A percentile compares a stretch with the other conserved stretches of the same genome.
Conservation (phyloP, 768 basidiomycete species). For the Lanmaoa rubissima region DNA sequence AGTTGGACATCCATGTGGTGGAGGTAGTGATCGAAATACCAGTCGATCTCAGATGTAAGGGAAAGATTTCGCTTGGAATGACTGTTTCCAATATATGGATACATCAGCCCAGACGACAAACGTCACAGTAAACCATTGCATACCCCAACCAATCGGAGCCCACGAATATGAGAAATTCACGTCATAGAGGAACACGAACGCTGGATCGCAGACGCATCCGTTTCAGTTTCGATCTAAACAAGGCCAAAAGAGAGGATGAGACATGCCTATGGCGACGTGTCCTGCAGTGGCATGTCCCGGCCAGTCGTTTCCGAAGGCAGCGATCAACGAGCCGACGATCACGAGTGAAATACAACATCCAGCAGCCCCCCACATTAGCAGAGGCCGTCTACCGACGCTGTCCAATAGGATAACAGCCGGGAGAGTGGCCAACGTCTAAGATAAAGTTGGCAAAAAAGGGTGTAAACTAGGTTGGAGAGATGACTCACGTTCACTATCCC, state of each 20-base stretch:
- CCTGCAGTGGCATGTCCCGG: conserved; percentile 28
- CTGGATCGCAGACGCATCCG: conserved; percentile 18
- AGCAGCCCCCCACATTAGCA: conserved; percentile 39
- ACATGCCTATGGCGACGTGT: conserved; percentile 29
- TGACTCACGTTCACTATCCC: conserved; percentile 34
- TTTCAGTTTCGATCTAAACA: conserved; percentile 9
- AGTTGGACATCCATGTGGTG: conserved; percentile 41
- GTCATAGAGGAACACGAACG: conserved; percentile 41
- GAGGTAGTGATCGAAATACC: conserved; percentile 43
- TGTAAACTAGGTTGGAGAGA: background rate
- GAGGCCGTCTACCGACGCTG: conserved; percentile 38
- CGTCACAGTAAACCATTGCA: background rate
- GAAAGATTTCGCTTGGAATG: conserved; percentile 41
- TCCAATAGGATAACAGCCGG: conserved; percentile 38
- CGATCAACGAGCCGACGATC: conserved; percentile 30
- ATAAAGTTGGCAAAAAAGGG: background rate
- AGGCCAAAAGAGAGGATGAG: conserved; percentile 7
- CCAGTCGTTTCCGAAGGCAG: conserved; percentile 30
- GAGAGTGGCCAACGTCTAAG: conserved; percentile 34
- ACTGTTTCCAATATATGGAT: conserved; percentile 22
- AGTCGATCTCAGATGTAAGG: conserved; percentile 40
- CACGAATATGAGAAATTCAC: conserved; percentile 36
- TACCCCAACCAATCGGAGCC: conserved; percentile 33
- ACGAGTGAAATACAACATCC: conserved; percentile 32
- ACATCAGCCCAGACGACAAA: background rate